Conservation (phyloP, 306 rosid genomes). For the Rubus parviflorus region DNA sequence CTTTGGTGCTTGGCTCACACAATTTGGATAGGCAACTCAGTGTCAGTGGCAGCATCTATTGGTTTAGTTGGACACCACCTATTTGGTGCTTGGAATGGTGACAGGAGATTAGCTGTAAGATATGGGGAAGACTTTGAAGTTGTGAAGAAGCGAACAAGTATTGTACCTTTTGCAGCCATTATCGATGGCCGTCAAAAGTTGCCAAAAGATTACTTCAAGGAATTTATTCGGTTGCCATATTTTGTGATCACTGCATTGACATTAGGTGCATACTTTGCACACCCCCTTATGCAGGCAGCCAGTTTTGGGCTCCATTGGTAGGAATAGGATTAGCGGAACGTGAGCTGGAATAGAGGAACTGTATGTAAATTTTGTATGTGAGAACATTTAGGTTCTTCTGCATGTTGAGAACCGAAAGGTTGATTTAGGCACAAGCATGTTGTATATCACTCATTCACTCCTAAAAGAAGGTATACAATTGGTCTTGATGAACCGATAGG, state of each 20-base stretch:
- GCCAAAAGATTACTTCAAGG: conserved; percentile 83
- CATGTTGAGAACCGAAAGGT: background rate
- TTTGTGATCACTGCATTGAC: conserved; percentile 69
- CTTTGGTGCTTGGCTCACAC: conserved; percentile 96
- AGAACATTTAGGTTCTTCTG: background rate
- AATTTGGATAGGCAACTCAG: conserved; percentile 87
- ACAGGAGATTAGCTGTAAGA: conserved; percentile 60
- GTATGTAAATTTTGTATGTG: background rate
- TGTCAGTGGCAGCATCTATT: conserved; percentile 80
- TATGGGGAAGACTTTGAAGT: conserved; percentile 65
- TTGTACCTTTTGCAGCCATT: conserved; percentile 87
- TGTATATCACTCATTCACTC: background rate
- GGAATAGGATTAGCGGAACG: background rate
- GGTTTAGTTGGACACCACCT: conserved; percentile 88
- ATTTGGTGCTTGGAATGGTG: conserved; percentile 97
- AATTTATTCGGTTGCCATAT: conserved; percentile 83
- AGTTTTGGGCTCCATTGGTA: conserved; percentile 92
- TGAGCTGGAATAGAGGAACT: background rate
- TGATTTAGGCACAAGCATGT: background rate
- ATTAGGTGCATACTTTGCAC: conserved; percentile 84
- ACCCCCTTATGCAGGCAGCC: conserved; percentile 84
- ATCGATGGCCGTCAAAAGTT: conserved; percentile 82
- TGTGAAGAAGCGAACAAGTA: conserved; percentile 68
- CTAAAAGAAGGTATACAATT: background rate
- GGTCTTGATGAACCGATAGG: background rate